Evolutionary conservation across 495 filamentous ascomycete genomes (phyloP).

Genomic region (Penicillium tannophilum): DNA sequence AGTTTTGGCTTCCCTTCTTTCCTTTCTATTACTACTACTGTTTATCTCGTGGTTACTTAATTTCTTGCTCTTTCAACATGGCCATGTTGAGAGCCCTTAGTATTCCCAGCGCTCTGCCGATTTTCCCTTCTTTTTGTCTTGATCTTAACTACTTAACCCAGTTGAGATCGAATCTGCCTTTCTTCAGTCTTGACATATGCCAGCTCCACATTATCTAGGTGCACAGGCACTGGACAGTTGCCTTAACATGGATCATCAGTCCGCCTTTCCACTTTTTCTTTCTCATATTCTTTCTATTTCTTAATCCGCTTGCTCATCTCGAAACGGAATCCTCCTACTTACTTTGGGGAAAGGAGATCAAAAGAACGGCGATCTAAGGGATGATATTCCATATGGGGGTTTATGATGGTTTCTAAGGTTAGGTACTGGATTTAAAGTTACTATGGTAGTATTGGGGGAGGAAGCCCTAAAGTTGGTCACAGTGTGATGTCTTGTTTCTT

Average conservation of each 20-base stretch:
- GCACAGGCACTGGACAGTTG: conserved; percentile 1
- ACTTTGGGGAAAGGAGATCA: neutral
- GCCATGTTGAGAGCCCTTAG: conserved; percentile 10
- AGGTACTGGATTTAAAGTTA: neutral
- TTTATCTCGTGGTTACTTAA: conserved; percentile 39
- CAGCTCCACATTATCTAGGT: neutral
- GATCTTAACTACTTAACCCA: neutral
- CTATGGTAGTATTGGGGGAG: neutral
- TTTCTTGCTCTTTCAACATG: conserved; percentile 24
- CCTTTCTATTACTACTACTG: conserved; percentile 37
- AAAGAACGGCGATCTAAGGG: conserved; percentile 1
- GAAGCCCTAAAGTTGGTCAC: neutral
- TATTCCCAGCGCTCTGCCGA: conserved; percentile 10
- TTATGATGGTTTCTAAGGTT: neutral
- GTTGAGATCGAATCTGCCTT: conserved; percentile 14
- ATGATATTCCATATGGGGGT: conserved; percentile 5
- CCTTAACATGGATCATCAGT: neutral
- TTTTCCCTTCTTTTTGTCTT: conserved; percentile 11
- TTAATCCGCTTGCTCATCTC: conserved; percentile 6
- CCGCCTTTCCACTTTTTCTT: conserved; percentile 2
- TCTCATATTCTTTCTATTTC: conserved; percentile 8
- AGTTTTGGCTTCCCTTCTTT: conserved; percentile 33
- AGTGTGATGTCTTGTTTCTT: conserved; percentile 7
- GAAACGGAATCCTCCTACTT: conserved; percentile 3
- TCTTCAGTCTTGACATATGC: conserved; percentile 9